phyloP scores from a whole-genome alignment of 2,329 filamentous ascomycete genomes.

The Trichophyton benhamiae region DNA sequence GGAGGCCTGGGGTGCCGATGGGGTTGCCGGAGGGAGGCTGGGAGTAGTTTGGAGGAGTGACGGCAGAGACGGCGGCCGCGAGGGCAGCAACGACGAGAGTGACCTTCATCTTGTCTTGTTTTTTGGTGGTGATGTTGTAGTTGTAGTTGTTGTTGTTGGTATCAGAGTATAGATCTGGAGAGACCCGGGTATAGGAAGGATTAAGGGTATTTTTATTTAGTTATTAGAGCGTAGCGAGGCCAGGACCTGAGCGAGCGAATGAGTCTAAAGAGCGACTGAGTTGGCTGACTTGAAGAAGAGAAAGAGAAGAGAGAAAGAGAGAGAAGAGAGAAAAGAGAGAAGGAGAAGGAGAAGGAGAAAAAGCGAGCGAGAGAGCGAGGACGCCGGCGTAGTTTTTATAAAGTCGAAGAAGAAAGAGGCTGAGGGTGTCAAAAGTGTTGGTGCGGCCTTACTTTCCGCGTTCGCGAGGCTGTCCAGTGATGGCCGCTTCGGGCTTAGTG shows the following conservation, averaged over 20 bases:
- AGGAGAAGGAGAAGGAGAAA: conserved; percentile 12
- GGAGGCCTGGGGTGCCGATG: conserved; percentile 40
- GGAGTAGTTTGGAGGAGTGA: conserved; percentile 27
- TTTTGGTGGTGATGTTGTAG: neutral
- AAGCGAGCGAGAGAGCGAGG: neutral
- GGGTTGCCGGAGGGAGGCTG: conserved; percentile 40
- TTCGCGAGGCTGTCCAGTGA: conserved; percentile 1
- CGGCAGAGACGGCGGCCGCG: conserved; percentile 27
- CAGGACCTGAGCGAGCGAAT: conserved; percentile 7
- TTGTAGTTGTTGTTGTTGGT: neutral
- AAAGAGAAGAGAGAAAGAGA: conserved; percentile 10
- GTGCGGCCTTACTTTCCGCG: neutral
- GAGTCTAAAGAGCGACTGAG: conserved; percentile 10
- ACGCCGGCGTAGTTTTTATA: no score
- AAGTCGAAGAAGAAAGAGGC: conserved; percentile 6
- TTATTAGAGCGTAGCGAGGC: neutral
- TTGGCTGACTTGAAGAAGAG: neutral
- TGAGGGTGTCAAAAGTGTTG: neutral
- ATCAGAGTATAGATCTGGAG: conserved; percentile 11
- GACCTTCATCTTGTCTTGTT: conserved; percentile 28
- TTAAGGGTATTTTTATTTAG: neutral
- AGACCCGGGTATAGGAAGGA: conserved; percentile 9
- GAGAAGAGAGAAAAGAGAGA: conserved; percentile 7
- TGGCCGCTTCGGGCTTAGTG: conserved; percentile 4
- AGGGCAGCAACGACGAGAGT: conserved; percentile 28